Percentiles rank a stretch among this genome's conserved stretches.
phyloP scores from a whole-genome alignment of 495 filamentous ascomycete species.

The Podospora australis region DNA sequence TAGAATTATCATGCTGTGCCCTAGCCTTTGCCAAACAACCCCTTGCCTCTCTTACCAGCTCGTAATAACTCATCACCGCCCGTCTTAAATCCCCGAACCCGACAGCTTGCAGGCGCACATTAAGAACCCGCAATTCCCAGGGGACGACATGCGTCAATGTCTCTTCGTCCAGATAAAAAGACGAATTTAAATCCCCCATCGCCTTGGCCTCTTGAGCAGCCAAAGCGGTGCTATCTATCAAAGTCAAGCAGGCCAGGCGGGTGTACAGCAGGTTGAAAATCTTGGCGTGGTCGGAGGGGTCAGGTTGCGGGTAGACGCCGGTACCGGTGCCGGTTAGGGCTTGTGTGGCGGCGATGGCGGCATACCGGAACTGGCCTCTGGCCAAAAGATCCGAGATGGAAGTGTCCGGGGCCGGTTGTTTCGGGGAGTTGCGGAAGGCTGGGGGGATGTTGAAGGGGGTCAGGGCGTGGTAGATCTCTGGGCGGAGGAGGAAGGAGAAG shows the following conservation, averaged over 20 bases:
- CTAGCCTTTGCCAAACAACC: constrained; percentile 37
- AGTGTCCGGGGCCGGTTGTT: constrained; percentile 40
- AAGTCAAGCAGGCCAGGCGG: constrained; percentile 73
- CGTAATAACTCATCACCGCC: constrained; percentile 82
- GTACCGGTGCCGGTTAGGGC: constrained; percentile 51
- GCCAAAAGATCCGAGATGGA: constrained; percentile 50
- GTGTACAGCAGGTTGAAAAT: constrained; percentile 78
- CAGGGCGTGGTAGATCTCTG: constrained; percentile 74
- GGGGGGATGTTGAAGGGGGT: constrained; percentile 58
- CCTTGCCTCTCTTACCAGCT: constrained; percentile 72
- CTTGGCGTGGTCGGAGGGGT: constrained; percentile 48
- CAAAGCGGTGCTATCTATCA: constrained; percentile 59
- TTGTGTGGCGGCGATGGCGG: constrained; percentile 64
- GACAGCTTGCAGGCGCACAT: constrained; percentile 74
- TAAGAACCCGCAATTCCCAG: constrained; percentile 79
- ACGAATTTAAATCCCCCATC: constrained; percentile 69
- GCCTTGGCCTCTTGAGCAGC: constrained; percentile 82
- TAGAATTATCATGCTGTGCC: constrained; percentile 34
- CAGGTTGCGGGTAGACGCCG: constrained; percentile 19
- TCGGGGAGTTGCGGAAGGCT: constrained; percentile 48
- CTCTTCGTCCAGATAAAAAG: constrained; percentile 54
- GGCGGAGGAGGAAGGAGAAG: constrained; percentile 70
- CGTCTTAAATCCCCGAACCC: constrained; percentile 77
- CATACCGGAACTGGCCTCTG: constrained; percentile 61
- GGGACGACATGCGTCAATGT: constrained; percentile 61